These are phyloP conservation scores for Cichorium intybus DNA, from an alignment of 140 eudicot species.

Conservation along the genomic window DNA sequence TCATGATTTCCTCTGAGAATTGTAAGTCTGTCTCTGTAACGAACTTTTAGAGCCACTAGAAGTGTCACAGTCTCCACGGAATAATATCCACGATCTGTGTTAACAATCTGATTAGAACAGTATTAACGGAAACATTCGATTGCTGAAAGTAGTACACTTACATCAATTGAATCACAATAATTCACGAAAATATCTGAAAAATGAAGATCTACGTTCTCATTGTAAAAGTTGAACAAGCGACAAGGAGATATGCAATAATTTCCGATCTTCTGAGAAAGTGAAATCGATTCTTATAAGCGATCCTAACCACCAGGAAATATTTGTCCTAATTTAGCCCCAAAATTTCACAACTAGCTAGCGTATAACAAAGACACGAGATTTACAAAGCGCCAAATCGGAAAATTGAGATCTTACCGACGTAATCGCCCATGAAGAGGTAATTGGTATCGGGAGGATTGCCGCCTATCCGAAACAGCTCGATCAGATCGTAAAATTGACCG, in stretches of 20 bases:
- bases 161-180: neutral
- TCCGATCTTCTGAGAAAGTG: neutral
- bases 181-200: conserved; percentile 5
- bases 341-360: neutral
- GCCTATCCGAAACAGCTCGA: conserved; percentile 76
- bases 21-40: conserved; percentile 88
- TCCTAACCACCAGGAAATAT: neutral
- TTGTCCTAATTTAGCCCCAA: neutral
- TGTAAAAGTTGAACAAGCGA: neutral
- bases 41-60: conserved; percentile 86
- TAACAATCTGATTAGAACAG: conserved; percentile 20
- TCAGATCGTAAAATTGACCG: conserved; percentile 71
- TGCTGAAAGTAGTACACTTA: neutral
- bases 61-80: conserved; percentile 91
- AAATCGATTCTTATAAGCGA: neutral
- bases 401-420: conserved; percentile 35
- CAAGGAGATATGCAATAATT: neutral
- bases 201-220: neutral
- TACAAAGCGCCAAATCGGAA: neutral
- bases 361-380: neutral
- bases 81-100: conserved; percentile 91
- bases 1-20: conserved; percentile 89
- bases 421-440: conserved; percentile 86
- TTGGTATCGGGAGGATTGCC: conserved; percentile 75
- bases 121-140: neutral